Evolutionary conservation across 2,329 filamentous ascomycete genomes (phyloP), one percentile per base, ranked within the genome.

Genomic region (Neoscytalidium dimidiatum): DNA sequence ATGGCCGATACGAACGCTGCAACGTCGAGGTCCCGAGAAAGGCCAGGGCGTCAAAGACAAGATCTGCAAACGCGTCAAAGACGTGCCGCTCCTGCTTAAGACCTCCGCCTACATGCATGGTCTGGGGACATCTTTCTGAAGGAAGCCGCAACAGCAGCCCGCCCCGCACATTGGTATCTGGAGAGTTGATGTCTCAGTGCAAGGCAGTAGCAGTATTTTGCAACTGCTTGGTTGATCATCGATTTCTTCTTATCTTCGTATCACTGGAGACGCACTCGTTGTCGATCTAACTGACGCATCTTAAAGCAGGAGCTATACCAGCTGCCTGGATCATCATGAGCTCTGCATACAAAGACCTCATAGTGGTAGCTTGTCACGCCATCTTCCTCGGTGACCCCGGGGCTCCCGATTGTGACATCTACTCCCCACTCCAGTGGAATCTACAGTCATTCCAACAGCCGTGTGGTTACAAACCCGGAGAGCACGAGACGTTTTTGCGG

Each of bases 281-380:
- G 38, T 13, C 5, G 9, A 11, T 41, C 9, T 5, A 14, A 17
- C 38, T 41, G 38, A 41, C 13, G 13, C n/a, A 41, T 41, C n/a
- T 17, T 17, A n/a, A n/a, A n/a, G 8, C 38, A 41, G 38, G 14
- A 17, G n/a, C 6, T 5, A 17, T 17, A 17, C 9, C 38, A 41
- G 5, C 5, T 41, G 38, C 38, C n/a, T 9, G 23, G 8, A 29
- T 60, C 31, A 43, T 19, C 52, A 49, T 26, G 43, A 35, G 52
- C 21, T 43, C 52, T n/a, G 14, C 48, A 48, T 64, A 65, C 19
- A 72, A 75, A 14, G 72, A 91, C 68, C 83, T 96, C 11, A 86
- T 96, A 60, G 80, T 96, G 53, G 90, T 96, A 58, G 95, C 92
- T 80, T 94, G 92, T 75, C 92, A 96, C 78, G 91, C 88, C 29